Conservation (phyloP, 2,329 filamentous ascomycete species). For the Fusarium virguliforme region DNA sequence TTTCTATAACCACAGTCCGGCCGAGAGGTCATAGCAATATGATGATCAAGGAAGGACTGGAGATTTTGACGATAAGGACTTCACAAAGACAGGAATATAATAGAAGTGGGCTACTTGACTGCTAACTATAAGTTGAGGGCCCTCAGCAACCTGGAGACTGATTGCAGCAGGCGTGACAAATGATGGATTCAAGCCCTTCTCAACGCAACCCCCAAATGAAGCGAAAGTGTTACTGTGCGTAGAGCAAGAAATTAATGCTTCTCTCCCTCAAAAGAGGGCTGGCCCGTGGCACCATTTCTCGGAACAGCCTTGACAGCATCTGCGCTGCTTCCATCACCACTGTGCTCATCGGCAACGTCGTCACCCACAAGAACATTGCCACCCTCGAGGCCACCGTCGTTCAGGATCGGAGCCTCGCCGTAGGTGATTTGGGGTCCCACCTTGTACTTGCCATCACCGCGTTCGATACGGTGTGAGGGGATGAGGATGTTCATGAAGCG, state of each 20-base stretch:
- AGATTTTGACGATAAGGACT: not conserved
- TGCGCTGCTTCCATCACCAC: constrained; percentile 29
- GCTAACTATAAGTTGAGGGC: not conserved
- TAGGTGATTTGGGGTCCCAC: constrained; percentile 41
- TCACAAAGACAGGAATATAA: not conserved
- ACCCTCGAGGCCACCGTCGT: constrained; percentile 34
- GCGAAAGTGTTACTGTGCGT: not conserved
- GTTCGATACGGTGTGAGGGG: constrained; percentile 27
- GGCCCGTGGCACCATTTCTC: not conserved
- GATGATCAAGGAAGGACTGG: no score
- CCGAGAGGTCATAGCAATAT: no score
- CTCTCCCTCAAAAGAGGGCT: constrained; percentile 5
- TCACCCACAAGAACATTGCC: constrained; percentile 13
- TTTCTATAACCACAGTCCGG: no score
- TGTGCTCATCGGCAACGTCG: not conserved
- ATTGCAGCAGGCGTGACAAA: not conserved
- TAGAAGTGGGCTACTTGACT: not conserved
- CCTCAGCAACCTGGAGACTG: not conserved
- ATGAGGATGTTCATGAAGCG: constrained; percentile 41
- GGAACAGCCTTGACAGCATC: constrained; percentile 31
- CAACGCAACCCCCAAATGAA: not conserved
- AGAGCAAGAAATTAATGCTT: constrained; percentile 23
- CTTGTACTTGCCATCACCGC: constrained; percentile 41
- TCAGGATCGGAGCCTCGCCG: constrained; percentile 23
- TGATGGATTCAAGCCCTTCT: not conserved